Evolutionary conservation across 208 protist genomes (phyloP).

Genomic region (Porcisia hertigi): DNA sequence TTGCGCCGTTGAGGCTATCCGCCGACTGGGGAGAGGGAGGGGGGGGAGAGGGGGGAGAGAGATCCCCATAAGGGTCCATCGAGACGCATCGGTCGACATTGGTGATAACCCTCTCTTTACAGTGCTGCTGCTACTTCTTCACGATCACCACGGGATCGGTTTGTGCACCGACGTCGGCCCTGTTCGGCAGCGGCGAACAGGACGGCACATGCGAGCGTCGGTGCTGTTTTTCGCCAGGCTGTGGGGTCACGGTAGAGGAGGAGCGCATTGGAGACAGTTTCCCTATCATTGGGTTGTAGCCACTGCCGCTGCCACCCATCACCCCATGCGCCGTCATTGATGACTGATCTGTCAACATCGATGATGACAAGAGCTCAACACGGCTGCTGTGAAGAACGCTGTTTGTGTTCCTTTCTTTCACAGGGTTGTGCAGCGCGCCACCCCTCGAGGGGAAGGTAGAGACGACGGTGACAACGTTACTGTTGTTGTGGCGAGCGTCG

Average conservation of each 20-base stretch:
- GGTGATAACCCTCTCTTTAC: background rate
- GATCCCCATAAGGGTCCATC: background rate
- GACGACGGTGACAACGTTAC: background rate
- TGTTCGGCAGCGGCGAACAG: background rate
- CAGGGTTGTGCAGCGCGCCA: background rate
- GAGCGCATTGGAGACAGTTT: background rate
- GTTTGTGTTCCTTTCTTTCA: background rate
- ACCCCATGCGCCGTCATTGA: conserved; percentile 6
- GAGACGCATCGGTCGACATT: background rate
- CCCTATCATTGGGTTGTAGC: background rate
- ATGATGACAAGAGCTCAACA: conserved; percentile 46
- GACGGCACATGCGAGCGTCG: background rate
- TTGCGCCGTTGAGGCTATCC: background rate
- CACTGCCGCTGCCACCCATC: background rate
- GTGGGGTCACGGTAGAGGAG: background rate
- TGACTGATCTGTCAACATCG: conserved; percentile 22
- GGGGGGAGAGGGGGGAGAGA: background rate
- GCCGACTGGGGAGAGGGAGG: background rate
- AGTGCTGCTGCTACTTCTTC: conserved; percentile 13
- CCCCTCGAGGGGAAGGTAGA: background rate
- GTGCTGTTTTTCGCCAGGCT: conserved; percentile 3
- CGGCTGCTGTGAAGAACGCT: conserved; percentile 23
- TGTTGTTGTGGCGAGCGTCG: background rate
- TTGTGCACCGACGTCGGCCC: conserved; percentile 49
- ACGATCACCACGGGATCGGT: conserved; percentile 70